These are phyloP conservation scores for Prunus mongolica DNA, from an alignment of 306 rosid genomes.

Conservation along the genomic window DNA sequence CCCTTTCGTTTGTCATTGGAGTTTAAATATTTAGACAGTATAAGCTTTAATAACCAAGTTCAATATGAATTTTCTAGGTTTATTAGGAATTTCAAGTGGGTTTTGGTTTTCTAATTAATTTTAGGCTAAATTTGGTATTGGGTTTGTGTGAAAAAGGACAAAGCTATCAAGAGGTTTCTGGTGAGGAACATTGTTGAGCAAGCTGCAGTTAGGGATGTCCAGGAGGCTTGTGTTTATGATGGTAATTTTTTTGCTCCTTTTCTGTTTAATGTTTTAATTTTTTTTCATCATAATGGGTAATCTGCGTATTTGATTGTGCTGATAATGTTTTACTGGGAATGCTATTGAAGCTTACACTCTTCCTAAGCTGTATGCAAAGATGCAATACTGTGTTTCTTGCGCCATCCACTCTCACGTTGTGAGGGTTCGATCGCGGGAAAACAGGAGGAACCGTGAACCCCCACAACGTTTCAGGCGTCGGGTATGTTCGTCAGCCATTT, in stretches of 20 bases:
- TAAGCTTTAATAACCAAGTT: background rate
- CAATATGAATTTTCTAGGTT: background rate
- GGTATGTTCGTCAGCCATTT: constrained; percentile 29
- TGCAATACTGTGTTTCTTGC: constrained; percentile 96
- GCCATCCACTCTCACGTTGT: constrained; percentile 99
- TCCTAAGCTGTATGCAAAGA: constrained; percentile 94
- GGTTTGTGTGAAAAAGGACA: constrained; percentile 50
- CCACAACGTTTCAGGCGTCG: constrained; percentile 96
- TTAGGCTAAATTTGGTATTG: background rate
- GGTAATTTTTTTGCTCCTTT: constrained; percentile 38
- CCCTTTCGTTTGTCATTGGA: background rate
- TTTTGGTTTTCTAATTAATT: background rate
- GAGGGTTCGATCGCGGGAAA: constrained; percentile 90
- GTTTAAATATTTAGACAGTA: background rate
- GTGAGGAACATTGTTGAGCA: constrained; percentile 99
- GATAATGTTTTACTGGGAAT: background rate
- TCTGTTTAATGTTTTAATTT: background rate
- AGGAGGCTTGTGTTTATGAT: constrained; percentile 96
- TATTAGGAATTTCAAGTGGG: background rate
- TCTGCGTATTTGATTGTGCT: background rate
- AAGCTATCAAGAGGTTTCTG: constrained; percentile 70
- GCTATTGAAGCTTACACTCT: constrained; percentile 65
- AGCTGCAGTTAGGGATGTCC: constrained; percentile 97
- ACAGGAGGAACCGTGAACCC: constrained; percentile 87
- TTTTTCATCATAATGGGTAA: background rate